These are phyloP conservation scores for Prillingera fragicola DNA, from an alignment of 1,284 basidiomycete genomes.

Conservation along the genomic window DNA sequence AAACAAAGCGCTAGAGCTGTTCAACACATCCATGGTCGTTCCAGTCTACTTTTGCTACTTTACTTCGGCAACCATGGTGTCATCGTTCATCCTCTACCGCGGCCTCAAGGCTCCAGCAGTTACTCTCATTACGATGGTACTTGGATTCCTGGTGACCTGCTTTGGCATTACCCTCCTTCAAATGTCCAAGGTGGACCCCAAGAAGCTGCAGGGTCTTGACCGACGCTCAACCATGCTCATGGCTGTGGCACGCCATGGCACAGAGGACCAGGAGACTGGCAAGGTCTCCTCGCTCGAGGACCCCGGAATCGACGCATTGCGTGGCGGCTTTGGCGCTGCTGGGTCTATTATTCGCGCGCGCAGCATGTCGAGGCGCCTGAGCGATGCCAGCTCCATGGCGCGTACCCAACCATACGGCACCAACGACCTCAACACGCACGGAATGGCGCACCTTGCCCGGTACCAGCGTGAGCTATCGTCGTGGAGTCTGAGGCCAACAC, in stretches of 20 bases:
- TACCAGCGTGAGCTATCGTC: slow-evolving; percentile 33
- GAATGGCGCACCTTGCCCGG: slow-evolving; percentile 31
- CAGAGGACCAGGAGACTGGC: slow-evolving; percentile 53
- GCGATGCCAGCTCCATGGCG: slow-evolving; percentile 19
- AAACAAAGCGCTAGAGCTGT: slow-evolving; percentile 92
- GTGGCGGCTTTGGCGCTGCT: slow-evolving; percentile 81
- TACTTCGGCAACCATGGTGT: slow-evolving; percentile 82
- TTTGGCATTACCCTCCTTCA: slow-evolving; percentile 87
- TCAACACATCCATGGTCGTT: slow-evolving; percentile 81
- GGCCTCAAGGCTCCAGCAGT: slow-evolving; percentile 70
- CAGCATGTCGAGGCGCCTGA: slow-evolving; percentile 31
- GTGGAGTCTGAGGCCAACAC: not conserved
- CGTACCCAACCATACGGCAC: not conserved
- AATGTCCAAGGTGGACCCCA: slow-evolving; percentile 69
- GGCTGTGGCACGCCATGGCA: slow-evolving; percentile 63
- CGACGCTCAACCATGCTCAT: slow-evolving; percentile 78
- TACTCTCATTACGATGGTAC: slow-evolving; percentile 81
- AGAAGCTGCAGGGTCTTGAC: slow-evolving; percentile 65
- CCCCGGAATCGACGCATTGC: slow-evolving; percentile 76
- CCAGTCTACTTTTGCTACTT: slow-evolving; percentile 62
- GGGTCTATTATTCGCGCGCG: slow-evolving; percentile 84
- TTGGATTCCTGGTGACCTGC: slow-evolving; percentile 66
- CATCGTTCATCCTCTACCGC: slow-evolving; percentile 82
- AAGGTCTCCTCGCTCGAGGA: slow-evolving; percentile 45
- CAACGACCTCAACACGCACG: slow-evolving; percentile 27